Percentiles rank a stretch among this genome's conserved stretches.
These are phyloP conservation scores for Pulveroboletus sp. DNA, from an alignment of 1,284 basidiomycete species.

Conservation along the genomic window DNA sequence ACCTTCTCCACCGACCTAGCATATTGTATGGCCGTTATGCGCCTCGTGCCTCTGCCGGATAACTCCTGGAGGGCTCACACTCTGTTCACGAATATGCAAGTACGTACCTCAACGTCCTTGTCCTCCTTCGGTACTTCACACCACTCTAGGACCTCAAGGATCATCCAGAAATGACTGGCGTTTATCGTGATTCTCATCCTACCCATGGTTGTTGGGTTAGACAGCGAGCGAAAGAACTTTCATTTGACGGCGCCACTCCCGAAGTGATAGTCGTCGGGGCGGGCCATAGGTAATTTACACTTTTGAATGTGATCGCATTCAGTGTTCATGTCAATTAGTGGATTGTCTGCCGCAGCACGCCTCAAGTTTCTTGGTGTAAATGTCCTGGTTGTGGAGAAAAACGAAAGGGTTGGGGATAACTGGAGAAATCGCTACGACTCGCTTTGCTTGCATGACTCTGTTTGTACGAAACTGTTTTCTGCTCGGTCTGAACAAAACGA, in stretches of 20 bases:
- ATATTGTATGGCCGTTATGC: neutral
- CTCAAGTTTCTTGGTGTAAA: conserved; percentile 36
- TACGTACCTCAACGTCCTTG: neutral
- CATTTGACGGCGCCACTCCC: neutral
- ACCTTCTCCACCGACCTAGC: conserved; percentile 2
- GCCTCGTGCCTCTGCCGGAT: conserved; percentile 5
- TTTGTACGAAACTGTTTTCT: conserved; percentile 3
- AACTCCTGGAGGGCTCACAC: conserved; percentile 3
- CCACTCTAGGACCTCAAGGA: neutral
- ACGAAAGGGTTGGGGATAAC: conserved; percentile 34
- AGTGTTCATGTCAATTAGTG: neutral
- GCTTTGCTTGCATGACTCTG: conserved; percentile 18
- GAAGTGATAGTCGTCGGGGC: conserved; percentile 7
- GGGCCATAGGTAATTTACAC: conserved; percentile 1
- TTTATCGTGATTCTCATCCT: neutral
- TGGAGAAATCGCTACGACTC: conserved; percentile 30
- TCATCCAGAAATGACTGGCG: neutral
- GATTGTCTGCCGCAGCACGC: conserved; percentile 29
- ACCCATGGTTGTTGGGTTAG: conserved; percentile 2
- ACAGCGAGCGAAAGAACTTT: neutral
- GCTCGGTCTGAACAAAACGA: too few relatives aligned
- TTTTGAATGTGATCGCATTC: neutral
- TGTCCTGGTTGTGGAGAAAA: conserved; percentile 36
- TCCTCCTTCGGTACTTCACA: neutral
- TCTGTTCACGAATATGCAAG: conserved; percentile 9